phyloP scores from a whole-genome alignment of 805 yeast species.

The Schwanniomyces occidentalis region DNA sequence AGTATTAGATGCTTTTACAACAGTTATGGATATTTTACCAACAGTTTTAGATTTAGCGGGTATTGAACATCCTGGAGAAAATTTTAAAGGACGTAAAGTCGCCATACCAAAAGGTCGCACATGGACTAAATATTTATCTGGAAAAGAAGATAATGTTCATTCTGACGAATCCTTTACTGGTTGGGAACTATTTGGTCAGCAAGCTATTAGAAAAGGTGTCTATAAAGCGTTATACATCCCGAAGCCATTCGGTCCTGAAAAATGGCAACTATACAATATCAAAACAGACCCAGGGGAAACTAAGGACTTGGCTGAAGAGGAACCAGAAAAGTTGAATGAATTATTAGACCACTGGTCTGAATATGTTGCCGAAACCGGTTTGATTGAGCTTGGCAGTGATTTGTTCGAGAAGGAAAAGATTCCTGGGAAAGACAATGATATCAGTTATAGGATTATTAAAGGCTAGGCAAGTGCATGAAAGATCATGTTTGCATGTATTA shows the following conservation, averaged over 20 bases:
- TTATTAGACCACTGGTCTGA: conserved; percentile 50
- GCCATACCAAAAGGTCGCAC: conserved; percentile 48
- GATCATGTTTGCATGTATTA: no score
- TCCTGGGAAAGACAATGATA: no score
- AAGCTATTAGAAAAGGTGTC: conserved; percentile 51
- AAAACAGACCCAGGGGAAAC: conserved; percentile 53
- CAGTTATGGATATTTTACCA: conserved; percentile 63
- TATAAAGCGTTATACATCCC: conserved; percentile 52
- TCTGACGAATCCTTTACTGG: conserved; percentile 48
- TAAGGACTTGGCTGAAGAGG: conserved; percentile 37
- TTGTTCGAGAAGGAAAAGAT: neutral
- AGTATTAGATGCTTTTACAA: conserved; percentile 36
- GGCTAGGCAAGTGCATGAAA: no score
- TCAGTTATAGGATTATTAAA: no score
- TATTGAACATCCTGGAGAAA: conserved; percentile 42
- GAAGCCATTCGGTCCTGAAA: conserved; percentile 46
- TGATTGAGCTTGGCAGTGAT: conserved; percentile 21
- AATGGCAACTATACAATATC: conserved; percentile 51
- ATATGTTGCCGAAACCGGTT: conserved; percentile 53
- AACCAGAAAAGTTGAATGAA: conserved; percentile 40
- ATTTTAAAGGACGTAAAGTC: conserved; percentile 44
- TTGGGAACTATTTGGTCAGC: conserved; percentile 61
- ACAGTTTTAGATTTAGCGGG: conserved; percentile 53
- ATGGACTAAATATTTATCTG: conserved; percentile 40
- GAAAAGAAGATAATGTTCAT: conserved; percentile 31